Evolutionary conservation across 2,329 filamentous ascomycete species (phyloP).

Genomic region (Ploettnerulaceae sp.): DNA sequence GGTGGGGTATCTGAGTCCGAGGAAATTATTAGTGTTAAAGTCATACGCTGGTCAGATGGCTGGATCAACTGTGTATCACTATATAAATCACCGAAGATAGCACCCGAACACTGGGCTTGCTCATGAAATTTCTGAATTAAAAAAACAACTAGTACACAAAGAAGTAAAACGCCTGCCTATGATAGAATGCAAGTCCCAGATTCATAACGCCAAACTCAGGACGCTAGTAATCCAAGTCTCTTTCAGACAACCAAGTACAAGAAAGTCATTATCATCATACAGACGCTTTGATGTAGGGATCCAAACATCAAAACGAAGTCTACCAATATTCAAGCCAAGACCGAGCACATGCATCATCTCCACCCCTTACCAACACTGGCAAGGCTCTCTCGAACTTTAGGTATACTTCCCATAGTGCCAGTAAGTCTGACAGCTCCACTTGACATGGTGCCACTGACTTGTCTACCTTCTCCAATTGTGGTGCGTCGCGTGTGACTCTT

Average conservation of each 20-base stretch:
- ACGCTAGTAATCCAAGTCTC: not conserved
- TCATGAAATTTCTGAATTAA: too few relatives aligned
- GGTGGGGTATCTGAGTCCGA: too few relatives aligned
- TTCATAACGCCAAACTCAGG: not conserved
- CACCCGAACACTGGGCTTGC: too few relatives aligned
- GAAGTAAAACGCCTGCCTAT: not conserved
- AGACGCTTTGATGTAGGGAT: conserved; percentile 16
- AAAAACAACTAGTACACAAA: not conserved
- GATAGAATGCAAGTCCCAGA: not conserved
- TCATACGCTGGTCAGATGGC: too few relatives aligned
- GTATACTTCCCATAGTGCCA: conserved; percentile 23
- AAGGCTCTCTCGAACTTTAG: conserved; percentile 30
- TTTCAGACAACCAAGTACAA: not conserved
- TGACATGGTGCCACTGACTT: conserved; percentile 25
- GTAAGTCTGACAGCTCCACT: conserved; percentile 23
- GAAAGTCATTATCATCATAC: conserved; percentile 25
- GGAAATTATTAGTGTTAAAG: too few relatives aligned
- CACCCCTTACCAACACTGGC: conserved; percentile 31
- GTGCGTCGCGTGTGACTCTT: conserved; percentile 40
- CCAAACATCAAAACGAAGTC: conserved; percentile 1
- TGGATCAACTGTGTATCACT: too few relatives aligned
- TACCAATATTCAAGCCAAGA: conserved; percentile 12
- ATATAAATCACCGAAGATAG: too few relatives aligned
- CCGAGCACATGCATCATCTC: conserved; percentile 19
- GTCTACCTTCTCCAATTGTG: conserved; percentile 29